phyloP scores from a whole-genome alignment of 352 stramenopile species.

The Pythium graminicola region DNA sequence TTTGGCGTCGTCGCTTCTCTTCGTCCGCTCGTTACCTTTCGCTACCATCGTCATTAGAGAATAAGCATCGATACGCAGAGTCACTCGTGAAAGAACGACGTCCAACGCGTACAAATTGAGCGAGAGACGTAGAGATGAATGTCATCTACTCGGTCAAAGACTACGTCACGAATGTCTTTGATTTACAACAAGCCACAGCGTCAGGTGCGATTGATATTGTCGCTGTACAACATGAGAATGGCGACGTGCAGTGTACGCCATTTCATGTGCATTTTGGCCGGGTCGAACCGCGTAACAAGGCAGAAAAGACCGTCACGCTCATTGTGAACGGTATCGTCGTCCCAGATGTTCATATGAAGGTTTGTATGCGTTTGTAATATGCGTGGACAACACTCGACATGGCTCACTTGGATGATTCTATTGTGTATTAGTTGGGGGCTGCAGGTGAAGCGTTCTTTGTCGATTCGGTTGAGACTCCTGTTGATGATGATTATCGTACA shows the following conservation, averaged over 20 bases:
- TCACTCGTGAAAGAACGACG: conserved; percentile 1
- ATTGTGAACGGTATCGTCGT: conserved; percentile 46
- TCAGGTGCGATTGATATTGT: conserved; percentile 84
- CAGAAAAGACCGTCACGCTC: conserved; percentile 17
- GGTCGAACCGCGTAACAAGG: conserved; percentile 29
- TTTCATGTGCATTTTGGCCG: conserved; percentile 82
- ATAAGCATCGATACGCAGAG: no score
- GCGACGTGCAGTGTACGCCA: conserved; percentile 50
- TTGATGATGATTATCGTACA: conserved; percentile 58
- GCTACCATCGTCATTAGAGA: no score
- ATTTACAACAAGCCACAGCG: conserved; percentile 45
- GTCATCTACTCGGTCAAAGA: conserved; percentile 84
- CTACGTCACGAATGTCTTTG: conserved; percentile 80
- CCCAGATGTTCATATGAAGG: conserved; percentile 65
- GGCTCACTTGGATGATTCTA: background rate
- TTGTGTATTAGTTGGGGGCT: conserved; percentile 36
- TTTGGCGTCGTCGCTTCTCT: background rate
- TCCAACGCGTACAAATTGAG: background rate
- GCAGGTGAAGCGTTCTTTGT: conserved; percentile 78
- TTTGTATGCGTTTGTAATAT: conserved; percentile 12
- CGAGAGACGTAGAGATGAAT: conserved; percentile 46
- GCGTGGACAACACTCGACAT: background rate
- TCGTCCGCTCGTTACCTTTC: no score
- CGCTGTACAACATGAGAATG: conserved; percentile 66
- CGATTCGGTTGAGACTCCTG: conserved; percentile 43